phyloP scores from a whole-genome alignment of 768 basidiomycete species.

The Boletus barrowsii region DNA sequence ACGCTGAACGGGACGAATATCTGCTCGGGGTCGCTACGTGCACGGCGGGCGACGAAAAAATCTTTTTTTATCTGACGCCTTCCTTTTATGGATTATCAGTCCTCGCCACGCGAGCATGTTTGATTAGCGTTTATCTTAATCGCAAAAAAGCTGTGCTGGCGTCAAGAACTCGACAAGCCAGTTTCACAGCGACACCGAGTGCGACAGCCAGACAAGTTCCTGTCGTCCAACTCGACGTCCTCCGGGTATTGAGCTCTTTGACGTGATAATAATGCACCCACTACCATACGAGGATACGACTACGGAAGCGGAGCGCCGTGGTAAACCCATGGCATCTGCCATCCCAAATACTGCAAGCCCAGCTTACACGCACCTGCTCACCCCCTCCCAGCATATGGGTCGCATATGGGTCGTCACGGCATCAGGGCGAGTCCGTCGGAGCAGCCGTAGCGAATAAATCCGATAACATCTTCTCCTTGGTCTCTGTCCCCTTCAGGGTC shows the following conservation, averaged over 20 bases:
- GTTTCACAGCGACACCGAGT: no score
- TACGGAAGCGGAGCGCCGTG: constrained; percentile 27
- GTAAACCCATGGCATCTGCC: constrained; percentile 14
- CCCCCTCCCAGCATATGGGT: constrained; percentile 2
- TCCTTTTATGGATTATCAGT: constrained; percentile 18
- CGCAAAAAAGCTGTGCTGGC: constrained; percentile 16
- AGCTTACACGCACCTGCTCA: constrained; percentile 12
- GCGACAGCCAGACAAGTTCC: not conserved
- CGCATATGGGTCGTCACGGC: constrained; percentile 32
- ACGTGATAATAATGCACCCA: not conserved
- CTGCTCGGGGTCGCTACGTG: constrained; percentile 27
- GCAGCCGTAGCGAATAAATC: constrained; percentile 57
- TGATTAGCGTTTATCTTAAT: constrained; percentile 16
- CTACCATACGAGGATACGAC: constrained; percentile 15
- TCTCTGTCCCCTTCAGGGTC: constrained; percentile 32
- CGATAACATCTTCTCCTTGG: constrained; percentile 46
- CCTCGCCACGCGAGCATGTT: constrained; percentile 11
- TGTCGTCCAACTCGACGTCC: not conserved
- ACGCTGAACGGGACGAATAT: not conserved
- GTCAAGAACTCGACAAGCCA: no score
- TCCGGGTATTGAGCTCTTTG: not conserved
- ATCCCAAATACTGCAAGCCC: constrained; percentile 29
- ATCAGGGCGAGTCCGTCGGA: constrained; percentile 53
- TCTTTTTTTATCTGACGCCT: constrained; percentile 12
- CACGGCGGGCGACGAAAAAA: constrained; percentile 8